Conservation (phyloP, 192 early-diverging fungal species). For the Diversispora eburnea region DNA sequence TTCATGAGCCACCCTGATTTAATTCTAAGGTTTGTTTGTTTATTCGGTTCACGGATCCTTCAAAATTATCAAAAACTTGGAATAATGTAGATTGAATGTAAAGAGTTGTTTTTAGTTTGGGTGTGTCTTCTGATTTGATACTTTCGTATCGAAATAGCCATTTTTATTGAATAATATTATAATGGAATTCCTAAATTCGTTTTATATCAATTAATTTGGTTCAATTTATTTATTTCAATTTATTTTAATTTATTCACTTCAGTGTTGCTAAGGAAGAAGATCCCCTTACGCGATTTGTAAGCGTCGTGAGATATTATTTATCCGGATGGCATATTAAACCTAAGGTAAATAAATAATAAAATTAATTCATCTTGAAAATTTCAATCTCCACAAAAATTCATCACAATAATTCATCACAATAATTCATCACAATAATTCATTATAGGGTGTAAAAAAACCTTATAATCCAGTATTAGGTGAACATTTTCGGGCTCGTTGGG, state of each 20-base stretch:
- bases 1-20: constrained; percentile 91
- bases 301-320: constrained; percentile 80
- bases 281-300: constrained; percentile 74
- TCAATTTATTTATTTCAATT: neutral
- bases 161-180: neutral
- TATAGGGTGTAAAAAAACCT: constrained; percentile 86
- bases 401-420: too few relatives aligned
- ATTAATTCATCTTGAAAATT: neutral
- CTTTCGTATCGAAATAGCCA: neutral
- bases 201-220: neutral
- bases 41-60: neutral
- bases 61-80: too few relatives aligned
- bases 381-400: neutral
- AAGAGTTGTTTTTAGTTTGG: too few relatives aligned
- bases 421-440: neutral
- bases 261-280: constrained; percentile 67
- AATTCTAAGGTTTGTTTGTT: constrained; percentile 59
- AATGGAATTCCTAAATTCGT: neutral
- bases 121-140: neutral
- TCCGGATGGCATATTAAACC: constrained; percentile 93
- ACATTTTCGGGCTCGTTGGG: constrained; percentile 80
- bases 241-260: constrained; percentile 2
- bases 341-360: constrained; percentile 50
- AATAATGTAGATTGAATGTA: too few relatives aligned
- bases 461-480: constrained; percentile 95